phyloP scores from a whole-genome alignment of 2,329 filamentous ascomycete species.

The Penicillium sp. region DNA sequence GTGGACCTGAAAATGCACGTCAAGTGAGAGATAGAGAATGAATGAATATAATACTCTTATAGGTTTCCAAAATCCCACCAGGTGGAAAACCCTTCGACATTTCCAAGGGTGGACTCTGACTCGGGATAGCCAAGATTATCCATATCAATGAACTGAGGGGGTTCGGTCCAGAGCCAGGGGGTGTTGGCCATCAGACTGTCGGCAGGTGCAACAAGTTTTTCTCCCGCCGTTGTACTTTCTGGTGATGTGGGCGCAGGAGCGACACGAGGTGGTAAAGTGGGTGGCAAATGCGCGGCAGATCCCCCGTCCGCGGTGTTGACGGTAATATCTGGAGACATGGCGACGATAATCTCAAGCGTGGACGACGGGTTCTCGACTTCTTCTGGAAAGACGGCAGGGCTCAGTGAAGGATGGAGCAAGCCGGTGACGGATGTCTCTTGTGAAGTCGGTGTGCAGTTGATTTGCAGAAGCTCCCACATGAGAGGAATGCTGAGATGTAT shows the following conservation, averaged over 20 bases:
- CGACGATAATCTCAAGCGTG: conserved; percentile 53
- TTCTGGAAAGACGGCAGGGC: conserved; percentile 33
- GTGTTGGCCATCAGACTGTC: conserved; percentile 40
- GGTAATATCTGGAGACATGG: conserved; percentile 54
- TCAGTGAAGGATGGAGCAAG: conserved; percentile 48
- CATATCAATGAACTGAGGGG: conserved; percentile 34
- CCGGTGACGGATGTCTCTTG: conserved; percentile 41
- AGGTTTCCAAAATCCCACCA: conserved; percentile 42
- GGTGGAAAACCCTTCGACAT: conserved; percentile 35
- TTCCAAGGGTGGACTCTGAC: conserved; percentile 30
- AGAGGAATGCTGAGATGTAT: conserved; percentile 56
- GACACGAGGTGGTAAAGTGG: conserved; percentile 17
- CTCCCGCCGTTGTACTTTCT: conserved; percentile 13
- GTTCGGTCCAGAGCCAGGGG: conserved; percentile 38
- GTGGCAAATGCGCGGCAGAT: conserved; percentile 50
- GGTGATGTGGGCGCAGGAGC: conserved; percentile 17
- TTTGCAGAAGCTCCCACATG: conserved; percentile 57
- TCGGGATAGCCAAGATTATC: conserved; percentile 33
- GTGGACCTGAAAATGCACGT: conserved; percentile 14
- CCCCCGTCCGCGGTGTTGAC: conserved; percentile 56
- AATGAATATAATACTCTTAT: conserved; percentile 29
- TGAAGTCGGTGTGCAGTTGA: conserved; percentile 46
- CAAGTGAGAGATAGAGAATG: conserved; percentile 20
- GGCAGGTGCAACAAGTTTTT: conserved; percentile 33
- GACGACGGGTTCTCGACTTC: conserved; percentile 37